Percentiles rank a stretch among this genome's conserved stretches.
These are phyloP conservation scores for Pezicula carpinea DNA, from an alignment of 2,329 filamentous ascomycete species.

Conservation along the genomic window DNA sequence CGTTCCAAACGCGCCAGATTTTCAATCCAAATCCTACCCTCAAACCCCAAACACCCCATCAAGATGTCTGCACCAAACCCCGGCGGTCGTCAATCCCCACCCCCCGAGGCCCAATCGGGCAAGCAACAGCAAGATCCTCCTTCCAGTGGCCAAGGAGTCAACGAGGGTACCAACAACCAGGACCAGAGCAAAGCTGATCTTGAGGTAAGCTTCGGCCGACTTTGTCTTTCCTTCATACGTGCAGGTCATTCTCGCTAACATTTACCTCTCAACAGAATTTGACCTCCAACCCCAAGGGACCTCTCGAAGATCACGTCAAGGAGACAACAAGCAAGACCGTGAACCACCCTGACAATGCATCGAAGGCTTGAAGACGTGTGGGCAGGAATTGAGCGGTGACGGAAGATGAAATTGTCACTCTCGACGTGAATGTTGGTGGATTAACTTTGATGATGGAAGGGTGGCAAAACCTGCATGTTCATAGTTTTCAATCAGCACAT, in stretches of 20 bases:
- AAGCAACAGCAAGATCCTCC: slow-evolving; percentile 57
- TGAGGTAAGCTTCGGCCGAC: slow-evolving; percentile 41
- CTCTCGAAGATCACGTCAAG: slow-evolving; percentile 55
- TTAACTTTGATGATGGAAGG: no score
- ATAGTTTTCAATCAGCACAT: no score
- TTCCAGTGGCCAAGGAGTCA: slow-evolving; percentile 52
- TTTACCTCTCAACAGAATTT: slow-evolving; percentile 37
- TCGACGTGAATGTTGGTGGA: no score
- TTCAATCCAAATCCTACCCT: not conserved
- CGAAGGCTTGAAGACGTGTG: not conserved
- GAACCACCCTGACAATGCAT: not conserved
- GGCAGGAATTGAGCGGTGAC: not conserved
- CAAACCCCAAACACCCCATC: slow-evolving; percentile 1
- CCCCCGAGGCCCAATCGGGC: slow-evolving; percentile 63
- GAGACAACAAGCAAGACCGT: slow-evolving; percentile 39
- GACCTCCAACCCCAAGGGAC: slow-evolving; percentile 60
- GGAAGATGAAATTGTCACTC: no score
- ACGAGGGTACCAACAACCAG: slow-evolving; percentile 48
- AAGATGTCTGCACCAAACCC: slow-evolving; percentile 46
- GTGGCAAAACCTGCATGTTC: no score
- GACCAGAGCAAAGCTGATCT: slow-evolving; percentile 45
- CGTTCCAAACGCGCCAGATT: not conserved
- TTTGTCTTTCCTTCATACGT: not conserved
- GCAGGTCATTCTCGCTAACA: not conserved
- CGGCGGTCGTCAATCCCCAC: slow-evolving; percentile 76